Percentiles rank a stretch among this genome's conserved stretches.
Conservation (phyloP, 2,329 filamentous ascomycete genomes). For the Aspergillus fumigatus region DNA sequence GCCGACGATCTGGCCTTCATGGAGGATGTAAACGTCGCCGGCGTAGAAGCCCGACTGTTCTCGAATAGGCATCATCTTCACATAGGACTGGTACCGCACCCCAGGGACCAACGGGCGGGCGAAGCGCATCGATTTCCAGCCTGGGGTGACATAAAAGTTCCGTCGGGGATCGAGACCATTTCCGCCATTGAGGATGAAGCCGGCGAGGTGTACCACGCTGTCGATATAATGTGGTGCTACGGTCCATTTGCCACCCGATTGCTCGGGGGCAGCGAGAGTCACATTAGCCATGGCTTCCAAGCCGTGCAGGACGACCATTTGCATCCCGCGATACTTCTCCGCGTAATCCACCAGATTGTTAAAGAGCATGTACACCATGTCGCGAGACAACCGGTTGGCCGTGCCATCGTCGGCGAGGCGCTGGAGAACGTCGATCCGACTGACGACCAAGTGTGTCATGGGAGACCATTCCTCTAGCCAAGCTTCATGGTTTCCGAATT, state of each 20-base stretch:
- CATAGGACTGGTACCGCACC: no score
- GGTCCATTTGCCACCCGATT: no score
- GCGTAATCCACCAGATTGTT: slow-evolving; percentile 24
- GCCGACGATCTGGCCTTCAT: slow-evolving; percentile 34
- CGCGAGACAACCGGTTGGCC: slow-evolving; percentile 24
- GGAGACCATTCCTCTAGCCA: slow-evolving; percentile 20
- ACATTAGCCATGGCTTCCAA: slow-evolving; percentile 30
- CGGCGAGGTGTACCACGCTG: no score
- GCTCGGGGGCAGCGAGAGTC: slow-evolving; percentile 9
- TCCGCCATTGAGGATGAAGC: no score
- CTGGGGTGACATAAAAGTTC: no score
- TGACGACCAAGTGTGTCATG: slow-evolving; percentile 17
- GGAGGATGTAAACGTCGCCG: no score
- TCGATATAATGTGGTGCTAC: no score
- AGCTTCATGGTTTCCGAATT: slow-evolving; percentile 5
- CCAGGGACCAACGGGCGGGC: no score
- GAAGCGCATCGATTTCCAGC: no score
- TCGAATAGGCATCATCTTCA: no score
- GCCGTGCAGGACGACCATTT: slow-evolving; percentile 26
- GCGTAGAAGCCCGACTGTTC: no score
- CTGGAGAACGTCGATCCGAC: slow-evolving; percentile 22
- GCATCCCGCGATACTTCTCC: slow-evolving; percentile 29
- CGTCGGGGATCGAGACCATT: no score
- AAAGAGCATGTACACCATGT: slow-evolving; percentile 35
- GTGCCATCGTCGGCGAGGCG: slow-evolving; percentile 20